Evolutionary conservation across 345 rosid genomes (phyloP).

Genomic region (Fremontodendron californicum): DNA sequence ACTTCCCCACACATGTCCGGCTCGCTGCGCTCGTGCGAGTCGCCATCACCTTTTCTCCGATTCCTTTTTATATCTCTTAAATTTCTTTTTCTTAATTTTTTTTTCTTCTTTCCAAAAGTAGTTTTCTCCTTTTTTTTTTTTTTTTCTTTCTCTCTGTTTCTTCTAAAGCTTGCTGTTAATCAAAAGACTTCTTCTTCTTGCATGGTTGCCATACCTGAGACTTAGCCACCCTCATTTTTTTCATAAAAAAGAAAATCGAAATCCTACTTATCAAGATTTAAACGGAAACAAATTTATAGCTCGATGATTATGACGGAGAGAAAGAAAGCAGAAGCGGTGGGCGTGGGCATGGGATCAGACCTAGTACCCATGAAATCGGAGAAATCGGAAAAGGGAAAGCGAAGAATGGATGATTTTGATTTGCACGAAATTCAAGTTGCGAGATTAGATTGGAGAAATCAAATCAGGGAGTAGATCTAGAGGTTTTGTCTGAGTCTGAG

Average conservation of each 20-base stretch:
- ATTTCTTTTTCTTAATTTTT: background rate
- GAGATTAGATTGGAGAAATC: background rate
- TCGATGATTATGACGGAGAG: background rate
- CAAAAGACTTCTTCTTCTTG: conserved; percentile 85
- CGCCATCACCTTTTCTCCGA: conserved; percentile 31
- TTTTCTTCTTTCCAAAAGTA: too few species aligned
- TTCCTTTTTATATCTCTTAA: background rate
- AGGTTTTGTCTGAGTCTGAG: background rate
- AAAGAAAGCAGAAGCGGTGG: background rate
- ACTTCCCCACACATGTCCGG: conserved; percentile 95
- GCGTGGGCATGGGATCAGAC: background rate
- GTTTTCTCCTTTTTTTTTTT: background rate
- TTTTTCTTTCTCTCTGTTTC: background rate
- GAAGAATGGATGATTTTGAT: background rate
- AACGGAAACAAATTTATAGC: background rate
- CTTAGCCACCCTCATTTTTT: conserved; percentile 68
- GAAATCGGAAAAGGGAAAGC: background rate
- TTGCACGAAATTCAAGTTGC: background rate
- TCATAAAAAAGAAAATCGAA: background rate
- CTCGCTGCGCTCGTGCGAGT: conserved; percentile 36
- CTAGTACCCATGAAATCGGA: background rate
- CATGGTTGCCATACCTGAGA: conserved; percentile 99
- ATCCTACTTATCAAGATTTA: background rate
- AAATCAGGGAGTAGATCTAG: background rate
- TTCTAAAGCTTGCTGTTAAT: conserved; percentile 15